A percentile compares a stretch with the other conserved stretches of the same genome.
Evolutionary conservation across 2,329 filamentous ascomycete species (phyloP).

Genomic region (Aureobasidium sp.): DNA sequence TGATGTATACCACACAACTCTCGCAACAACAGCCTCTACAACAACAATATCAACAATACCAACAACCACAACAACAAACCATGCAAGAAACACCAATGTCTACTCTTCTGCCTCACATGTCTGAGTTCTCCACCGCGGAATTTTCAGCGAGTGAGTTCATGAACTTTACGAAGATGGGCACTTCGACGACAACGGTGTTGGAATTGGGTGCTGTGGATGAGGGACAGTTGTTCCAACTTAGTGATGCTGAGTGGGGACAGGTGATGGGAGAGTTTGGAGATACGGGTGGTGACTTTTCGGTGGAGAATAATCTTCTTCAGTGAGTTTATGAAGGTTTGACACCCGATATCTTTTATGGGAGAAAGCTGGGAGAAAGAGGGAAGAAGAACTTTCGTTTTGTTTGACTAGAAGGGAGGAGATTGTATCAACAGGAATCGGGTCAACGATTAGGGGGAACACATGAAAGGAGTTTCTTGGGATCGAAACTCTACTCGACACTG

Average conservation of each 20-base stretch:
- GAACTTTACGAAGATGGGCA: background rate
- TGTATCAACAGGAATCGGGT: background rate
- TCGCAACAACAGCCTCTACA: background rate
- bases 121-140: background rate
- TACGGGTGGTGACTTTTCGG: background rate
- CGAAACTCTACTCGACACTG: background rate
- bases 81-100: background rate
- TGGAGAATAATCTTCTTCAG: background rate
- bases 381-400: too few species aligned
- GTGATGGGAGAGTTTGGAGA: conserved; percentile 4
- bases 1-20: background rate
- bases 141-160: background rate
- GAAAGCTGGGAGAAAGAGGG: too few species aligned
- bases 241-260: conserved; percentile 7
- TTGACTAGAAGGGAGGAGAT: background rate
- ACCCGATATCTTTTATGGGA: too few species aligned
- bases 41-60: background rate
- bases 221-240: background rate
- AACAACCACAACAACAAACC: background rate
- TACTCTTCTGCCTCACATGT: background rate
- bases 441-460: background rate
- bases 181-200: background rate
- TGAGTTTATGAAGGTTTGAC: background rate
- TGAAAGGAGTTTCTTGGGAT: background rate
- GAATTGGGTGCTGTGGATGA: conserved; percentile 4